These are phyloP conservation scores for Prunus armeniaca DNA, from an alignment of 306 rosid species.

Conservation along the genomic window DNA sequence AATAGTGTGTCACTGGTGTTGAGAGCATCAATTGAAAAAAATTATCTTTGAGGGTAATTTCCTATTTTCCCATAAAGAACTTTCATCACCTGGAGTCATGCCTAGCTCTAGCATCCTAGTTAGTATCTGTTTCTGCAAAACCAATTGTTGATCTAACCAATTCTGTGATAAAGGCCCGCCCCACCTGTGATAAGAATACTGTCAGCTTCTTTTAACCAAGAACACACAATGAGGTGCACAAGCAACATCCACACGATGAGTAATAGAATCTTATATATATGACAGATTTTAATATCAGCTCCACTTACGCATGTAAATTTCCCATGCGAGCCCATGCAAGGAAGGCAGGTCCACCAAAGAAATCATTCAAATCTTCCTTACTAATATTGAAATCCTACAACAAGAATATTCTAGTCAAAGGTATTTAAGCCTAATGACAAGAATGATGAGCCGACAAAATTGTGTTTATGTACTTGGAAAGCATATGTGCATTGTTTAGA, in stretches of 20 bases:
- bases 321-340: constrained; percentile 99
- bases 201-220: constrained; percentile 26
- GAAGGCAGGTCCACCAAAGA: constrained; percentile 97
- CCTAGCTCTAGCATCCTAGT: constrained; percentile 88
- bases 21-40: not conserved
- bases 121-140: constrained; percentile 70
- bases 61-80: not conserved
- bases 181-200: constrained; percentile 59
- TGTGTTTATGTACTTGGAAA: not conserved
- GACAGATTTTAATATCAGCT: constrained; percentile 13
- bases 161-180: constrained; percentile 91
- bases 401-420: constrained; percentile 34
- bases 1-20: not conserved
- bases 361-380: constrained; percentile 58
- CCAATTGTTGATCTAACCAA: constrained; percentile 87
- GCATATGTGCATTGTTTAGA: not conserved
- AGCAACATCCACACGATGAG: not conserved
- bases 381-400: constrained; percentile 76
- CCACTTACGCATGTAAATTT: constrained; percentile 87
- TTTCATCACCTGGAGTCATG: constrained; percentile 85
- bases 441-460: not conserved
- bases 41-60: not conserved
- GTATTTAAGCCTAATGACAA: constrained; percentile 13
- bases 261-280: not conserved
- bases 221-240: constrained; percentile 13